A percentile compares a stretch with the other conserved stretches of the same genome.
These are phyloP conservation scores for Grosmannia serpens DNA, from an alignment of 2,329 filamentous ascomycete species.

Conservation along the genomic window DNA sequence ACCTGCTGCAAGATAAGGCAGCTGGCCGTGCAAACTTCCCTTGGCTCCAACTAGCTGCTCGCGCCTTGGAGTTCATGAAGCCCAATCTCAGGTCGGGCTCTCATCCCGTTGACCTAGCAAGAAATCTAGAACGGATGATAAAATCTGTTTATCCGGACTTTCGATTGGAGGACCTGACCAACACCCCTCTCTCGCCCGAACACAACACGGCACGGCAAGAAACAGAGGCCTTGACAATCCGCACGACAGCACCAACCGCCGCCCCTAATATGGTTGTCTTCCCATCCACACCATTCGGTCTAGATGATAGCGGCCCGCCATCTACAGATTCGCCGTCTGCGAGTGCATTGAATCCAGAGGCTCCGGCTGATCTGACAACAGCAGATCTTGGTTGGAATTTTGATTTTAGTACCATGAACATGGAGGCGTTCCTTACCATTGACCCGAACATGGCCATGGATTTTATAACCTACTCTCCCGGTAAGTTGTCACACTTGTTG, in stretches of 20 bases:
- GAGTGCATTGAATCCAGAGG: background rate
- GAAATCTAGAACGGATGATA: constrained; percentile 10
- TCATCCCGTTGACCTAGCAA: constrained; percentile 4
- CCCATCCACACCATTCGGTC: background rate
- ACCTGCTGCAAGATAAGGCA: constrained; percentile 6
- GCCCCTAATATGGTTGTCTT: background rate
- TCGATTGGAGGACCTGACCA: constrained; percentile 1
- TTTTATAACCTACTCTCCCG: background rate
- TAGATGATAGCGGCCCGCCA: constrained; percentile 3
- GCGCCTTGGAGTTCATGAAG: constrained; percentile 5
- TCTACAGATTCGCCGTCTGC: background rate
- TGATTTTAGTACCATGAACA: constrained; percentile 13
- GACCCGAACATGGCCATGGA: constrained; percentile 8
- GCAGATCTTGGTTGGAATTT: constrained; percentile 12
- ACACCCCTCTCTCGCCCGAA: background rate
- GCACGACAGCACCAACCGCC: background rate
- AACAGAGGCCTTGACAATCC: background rate
- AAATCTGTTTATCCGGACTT: constrained; percentile 12
- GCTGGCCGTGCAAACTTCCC: constrained; percentile 5
- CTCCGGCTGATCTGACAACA: constrained; percentile 7
- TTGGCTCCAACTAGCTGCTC: constrained; percentile 9
- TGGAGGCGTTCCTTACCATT: constrained; percentile 11
- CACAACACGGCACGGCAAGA: background rate
- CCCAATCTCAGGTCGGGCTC: background rate
- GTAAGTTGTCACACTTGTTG: background rate